These are phyloP conservation scores for Sordariomycetes sp. DNA, from an alignment of 2,329 filamentous ascomycete genomes.

Conservation along the genomic window DNA sequence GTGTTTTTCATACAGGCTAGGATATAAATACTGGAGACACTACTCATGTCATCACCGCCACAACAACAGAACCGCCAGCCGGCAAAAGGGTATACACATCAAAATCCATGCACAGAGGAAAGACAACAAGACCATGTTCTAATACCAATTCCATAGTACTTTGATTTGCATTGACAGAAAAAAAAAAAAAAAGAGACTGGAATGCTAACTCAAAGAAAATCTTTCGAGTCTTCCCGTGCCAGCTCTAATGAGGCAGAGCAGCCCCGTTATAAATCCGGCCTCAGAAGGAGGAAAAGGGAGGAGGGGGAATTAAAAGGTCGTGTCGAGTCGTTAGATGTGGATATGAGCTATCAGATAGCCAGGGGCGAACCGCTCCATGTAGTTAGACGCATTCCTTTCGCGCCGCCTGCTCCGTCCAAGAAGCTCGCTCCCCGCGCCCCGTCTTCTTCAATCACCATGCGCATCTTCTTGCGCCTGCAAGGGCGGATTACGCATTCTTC, in stretches of 20 bases:
- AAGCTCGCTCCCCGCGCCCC: background rate
- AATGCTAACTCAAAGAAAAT: background rate
- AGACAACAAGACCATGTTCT: background rate
- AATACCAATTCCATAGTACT: background rate
- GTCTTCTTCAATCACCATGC: background rate
- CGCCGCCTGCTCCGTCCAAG: slow-evolving; percentile 3
- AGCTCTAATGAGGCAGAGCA: background rate
- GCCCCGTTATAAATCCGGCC: background rate
- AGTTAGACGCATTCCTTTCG: slow-evolving; percentile 2
- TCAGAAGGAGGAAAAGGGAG: background rate
- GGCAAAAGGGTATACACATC: slow-evolving; percentile 2
- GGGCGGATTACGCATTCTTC: background rate
- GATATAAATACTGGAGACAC: background rate
- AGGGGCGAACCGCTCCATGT: background rate
- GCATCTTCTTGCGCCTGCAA: slow-evolving; percentile 6
- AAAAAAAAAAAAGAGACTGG: background rate
- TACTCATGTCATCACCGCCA: background rate
- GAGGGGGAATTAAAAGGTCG: slow-evolving; percentile 1
- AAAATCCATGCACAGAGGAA: background rate
- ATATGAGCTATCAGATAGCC: background rate
- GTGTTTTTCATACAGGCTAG: background rate
- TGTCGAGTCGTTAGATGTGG: slow-evolving; percentile 1
- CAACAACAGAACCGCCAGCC: background rate
- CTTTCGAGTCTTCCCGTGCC: background rate
- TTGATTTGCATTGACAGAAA: background rate